Conservation (phyloP, 805 yeast genomes). For the Helenozyma rhizophorensis region DNA sequence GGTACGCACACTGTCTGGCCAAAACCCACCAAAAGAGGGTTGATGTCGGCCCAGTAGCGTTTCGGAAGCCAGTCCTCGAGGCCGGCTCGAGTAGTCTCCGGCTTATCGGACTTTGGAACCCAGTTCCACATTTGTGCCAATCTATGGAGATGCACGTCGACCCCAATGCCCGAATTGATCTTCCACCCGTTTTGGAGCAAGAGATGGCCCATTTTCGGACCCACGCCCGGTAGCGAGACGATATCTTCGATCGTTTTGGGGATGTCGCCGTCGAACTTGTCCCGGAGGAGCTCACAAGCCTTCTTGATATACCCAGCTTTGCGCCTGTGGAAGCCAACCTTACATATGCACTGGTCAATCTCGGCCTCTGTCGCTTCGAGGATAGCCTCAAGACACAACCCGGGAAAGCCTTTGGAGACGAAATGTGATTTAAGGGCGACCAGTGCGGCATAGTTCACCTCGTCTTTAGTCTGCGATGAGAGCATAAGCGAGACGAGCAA, state of each 20-base stretch:
- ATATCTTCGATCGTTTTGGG: slow-evolving; percentile 69
- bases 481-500: slow-evolving; percentile 77
- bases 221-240: slow-evolving; percentile 79
- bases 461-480: slow-evolving; percentile 91
- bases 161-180: slow-evolving; percentile 79
- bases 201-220: slow-evolving; percentile 90
- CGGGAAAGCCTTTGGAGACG: slow-evolving; percentile 34
- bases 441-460: slow-evolving; percentile 74
- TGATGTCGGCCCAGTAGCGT: slow-evolving; percentile 77
- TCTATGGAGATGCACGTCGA: slow-evolving; percentile 86
- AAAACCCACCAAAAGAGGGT: slow-evolving; percentile 86
- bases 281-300: slow-evolving; percentile 50
- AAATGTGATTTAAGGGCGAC: slow-evolving; percentile 49
- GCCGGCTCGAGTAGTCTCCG: slow-evolving; percentile 68
- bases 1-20: slow-evolving; percentile 88
- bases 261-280: slow-evolving; percentile 57
- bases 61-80: slow-evolving; percentile 72
- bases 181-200: slow-evolving; percentile 82
- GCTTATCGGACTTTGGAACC: slow-evolving; percentile 56
- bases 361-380: slow-evolving; percentile 46
- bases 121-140: slow-evolving; percentile 77
- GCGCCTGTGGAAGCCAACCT: slow-evolving; percentile 83
- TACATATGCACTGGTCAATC: slow-evolving; percentile 62
- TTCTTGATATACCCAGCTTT: slow-evolving; percentile 69
- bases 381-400: slow-evolving; percentile 56